Conservation (phyloP, 2,329 filamentous ascomycete species). For the Fusarium sp. region DNA sequence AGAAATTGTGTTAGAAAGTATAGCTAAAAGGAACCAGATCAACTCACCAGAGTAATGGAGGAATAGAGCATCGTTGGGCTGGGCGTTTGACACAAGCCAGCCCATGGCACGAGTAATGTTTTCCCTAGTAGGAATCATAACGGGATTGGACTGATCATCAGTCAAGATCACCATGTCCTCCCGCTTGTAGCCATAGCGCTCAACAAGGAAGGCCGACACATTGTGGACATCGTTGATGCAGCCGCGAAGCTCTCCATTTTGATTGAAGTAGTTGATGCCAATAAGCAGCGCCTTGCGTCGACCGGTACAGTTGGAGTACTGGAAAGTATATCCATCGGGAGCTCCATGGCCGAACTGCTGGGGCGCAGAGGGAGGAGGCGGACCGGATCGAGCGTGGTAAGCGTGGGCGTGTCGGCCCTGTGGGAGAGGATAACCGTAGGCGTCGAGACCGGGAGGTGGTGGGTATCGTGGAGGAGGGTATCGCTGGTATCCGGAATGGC, state of each 20-base stretch:
- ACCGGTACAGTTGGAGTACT: conserved; percentile 83
- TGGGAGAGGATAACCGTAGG: conserved; percentile 63
- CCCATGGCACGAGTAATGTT: conserved; percentile 83
- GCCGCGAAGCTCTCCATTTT: conserved; percentile 78
- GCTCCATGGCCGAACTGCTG: conserved; percentile 78
- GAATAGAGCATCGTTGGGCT: conserved; percentile 83
- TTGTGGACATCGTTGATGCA: conserved; percentile 89
- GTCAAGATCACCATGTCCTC: conserved; percentile 87
- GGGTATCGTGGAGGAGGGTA: conserved; percentile 56
- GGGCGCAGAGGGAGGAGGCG: conserved; percentile 63
- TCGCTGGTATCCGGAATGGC: conserved; percentile 45
- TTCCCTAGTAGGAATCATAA: conserved; percentile 80
- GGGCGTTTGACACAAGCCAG: conserved; percentile 80
- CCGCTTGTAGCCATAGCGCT: conserved; percentile 78
- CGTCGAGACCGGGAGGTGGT: conserved; percentile 61
- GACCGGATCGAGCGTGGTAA: conserved; percentile 51
- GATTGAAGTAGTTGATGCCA: conserved; percentile 86
- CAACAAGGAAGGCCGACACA: conserved; percentile 78
- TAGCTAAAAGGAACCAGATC: background rate
- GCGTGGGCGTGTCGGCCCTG: conserved; percentile 49
- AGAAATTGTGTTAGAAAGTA: conserved; percentile 21
- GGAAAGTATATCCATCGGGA: conserved; percentile 78
- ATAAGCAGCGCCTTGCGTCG: conserved; percentile 81
- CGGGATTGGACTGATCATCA: conserved; percentile 79
- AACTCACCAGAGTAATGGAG: conserved; percentile 79